Evolutionary conservation across 345 rosid genomes (phyloP), one percentile per base, ranked within the genome.

Genomic region (Anastatica hierochuntica): DNA sequence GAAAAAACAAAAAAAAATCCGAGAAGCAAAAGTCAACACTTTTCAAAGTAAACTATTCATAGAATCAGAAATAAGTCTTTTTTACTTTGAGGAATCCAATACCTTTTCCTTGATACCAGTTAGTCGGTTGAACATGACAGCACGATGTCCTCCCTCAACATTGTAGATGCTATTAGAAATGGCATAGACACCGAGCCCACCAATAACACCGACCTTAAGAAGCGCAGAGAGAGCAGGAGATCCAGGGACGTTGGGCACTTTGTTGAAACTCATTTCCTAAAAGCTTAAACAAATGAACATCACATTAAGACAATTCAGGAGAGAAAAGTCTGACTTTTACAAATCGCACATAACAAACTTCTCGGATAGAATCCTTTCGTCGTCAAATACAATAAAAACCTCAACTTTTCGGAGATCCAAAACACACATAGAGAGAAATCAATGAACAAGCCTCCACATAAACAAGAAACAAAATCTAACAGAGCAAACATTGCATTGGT

Each of bases 71-170:
- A 5, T 9, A 29, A 21, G n/a, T 1, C 15, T n/a, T n/a, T n/a
- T n/a, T n/a, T n/a, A n/a, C n/a, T n/a, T n/a, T n/a, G n/a, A 47
- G 47, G 35, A 60, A 35, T 1, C 55, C 55, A 49, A 35, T 2
- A 69, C 73, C 73, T 69, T 69, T 27, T 69, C 73, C 56, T 69
- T 69, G 58, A 69, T 57, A 62, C 73, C 73, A 39, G 69, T 62
- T 16, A 69, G 51, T 1, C 73, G 69, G 60, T 69, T 69, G 49
- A 69, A 69, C 73, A 69, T 69, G 55, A 69, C 58, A 56, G 73
- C 73, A 37, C 73, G 73, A 35, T 69, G 73, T 6, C 69, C 73
- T 18, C 73, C 73, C 3, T 69, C 69, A 10, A 69, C 73, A 57
- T 69, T 69, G 60, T 62, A 69, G 69, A 69, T 49, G 36, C 69